Percentiles rank a stretch among this genome's conserved stretches.
Conservation (phyloP, 768 basidiomycete genomes). For the Trichaptum fuscoviolaceum region DNA sequence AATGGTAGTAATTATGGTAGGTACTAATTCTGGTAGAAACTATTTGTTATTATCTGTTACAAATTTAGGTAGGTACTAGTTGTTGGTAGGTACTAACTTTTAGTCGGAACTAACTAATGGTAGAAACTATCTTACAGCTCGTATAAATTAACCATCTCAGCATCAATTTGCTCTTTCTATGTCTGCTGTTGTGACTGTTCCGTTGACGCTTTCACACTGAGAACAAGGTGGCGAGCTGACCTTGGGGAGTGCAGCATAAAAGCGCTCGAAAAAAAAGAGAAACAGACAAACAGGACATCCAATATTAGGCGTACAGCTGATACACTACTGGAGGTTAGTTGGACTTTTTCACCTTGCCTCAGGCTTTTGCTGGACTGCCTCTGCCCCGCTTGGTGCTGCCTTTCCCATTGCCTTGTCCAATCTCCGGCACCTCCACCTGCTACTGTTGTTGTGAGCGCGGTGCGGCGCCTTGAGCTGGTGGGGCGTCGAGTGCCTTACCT, state of each 20-base stretch:
- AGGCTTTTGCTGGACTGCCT: conserved; percentile 9
- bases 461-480: conserved; percentile 17
- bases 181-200: too few relatives aligned
- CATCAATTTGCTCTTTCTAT: too few relatives aligned
- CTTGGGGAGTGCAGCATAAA: not conserved
- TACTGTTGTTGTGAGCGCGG: conserved; percentile 27
- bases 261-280: not conserved
- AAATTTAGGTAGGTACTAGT: too few relatives aligned
- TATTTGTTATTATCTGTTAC: too few relatives aligned
- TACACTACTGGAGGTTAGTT: not conserved
- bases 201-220: too few relatives aligned
- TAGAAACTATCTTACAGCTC: too few relatives aligned
- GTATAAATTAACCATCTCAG: too few relatives aligned
- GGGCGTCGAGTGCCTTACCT: conserved; percentile 15
- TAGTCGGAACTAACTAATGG: too few relatives aligned
- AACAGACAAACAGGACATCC: too few relatives aligned
- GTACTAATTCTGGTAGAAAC: too few relatives aligned
- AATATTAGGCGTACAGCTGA: not conserved
- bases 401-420: conserved; percentile 24
- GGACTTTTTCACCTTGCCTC: not conserved
- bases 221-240: not conserved
- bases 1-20: too few relatives aligned
- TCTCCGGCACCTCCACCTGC: conserved; percentile 13
- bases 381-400: conserved; percentile 20
- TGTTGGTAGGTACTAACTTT: too few relatives aligned